Evolutionary conservation across 2,329 filamentous ascomycete genomes (phyloP).

Genomic region (Capronia coronata): DNA sequence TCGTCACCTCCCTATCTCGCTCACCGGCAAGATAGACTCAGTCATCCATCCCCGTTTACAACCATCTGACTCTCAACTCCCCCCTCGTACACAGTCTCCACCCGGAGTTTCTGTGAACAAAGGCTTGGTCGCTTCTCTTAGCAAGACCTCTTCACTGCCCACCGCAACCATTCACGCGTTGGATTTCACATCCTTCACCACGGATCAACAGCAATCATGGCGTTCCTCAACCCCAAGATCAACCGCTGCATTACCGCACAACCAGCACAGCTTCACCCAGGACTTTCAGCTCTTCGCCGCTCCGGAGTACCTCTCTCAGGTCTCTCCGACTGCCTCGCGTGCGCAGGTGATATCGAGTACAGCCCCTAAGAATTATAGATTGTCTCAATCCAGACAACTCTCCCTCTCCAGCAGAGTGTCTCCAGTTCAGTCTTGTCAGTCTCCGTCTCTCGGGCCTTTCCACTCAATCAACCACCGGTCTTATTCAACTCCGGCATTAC

Average conservation of each 20-base stretch:
- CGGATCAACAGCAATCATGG: slow-evolving; percentile 34
- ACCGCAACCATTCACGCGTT: slow-evolving; percentile 33
- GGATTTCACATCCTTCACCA: slow-evolving; percentile 34
- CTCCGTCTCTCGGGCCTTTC: slow-evolving; percentile 20
- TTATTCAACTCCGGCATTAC: slow-evolving; percentile 26
- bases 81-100: slow-evolving; percentile 30
- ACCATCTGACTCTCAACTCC: slow-evolving; percentile 28
- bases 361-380: slow-evolving; percentile 28
- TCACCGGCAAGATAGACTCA: slow-evolving; percentile 31
- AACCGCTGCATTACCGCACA: slow-evolving; percentile 30
- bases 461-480: slow-evolving; percentile 26
- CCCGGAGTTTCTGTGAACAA: slow-evolving; percentile 31
- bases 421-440: slow-evolving; percentile 24
- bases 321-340: slow-evolving; percentile 27
- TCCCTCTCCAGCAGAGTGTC: slow-evolving; percentile 27
- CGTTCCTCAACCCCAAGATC: slow-evolving; percentile 32
- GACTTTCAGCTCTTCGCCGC: slow-evolving; percentile 35
- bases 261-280: slow-evolving; percentile 28
- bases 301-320: slow-evolving; percentile 23
- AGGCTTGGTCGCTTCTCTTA: slow-evolving; percentile 27
- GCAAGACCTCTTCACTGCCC: slow-evolving; percentile 28
- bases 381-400: slow-evolving; percentile 26
- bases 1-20: slow-evolving; percentile 27
- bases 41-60: slow-evolving; percentile 12
- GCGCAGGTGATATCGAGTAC: slow-evolving; percentile 32